Evolutionary conservation across 2,329 filamentous ascomycete species (phyloP), one percentile per base, ranked within the genome.

Genomic region (Diaporthe caulivora): DNA sequence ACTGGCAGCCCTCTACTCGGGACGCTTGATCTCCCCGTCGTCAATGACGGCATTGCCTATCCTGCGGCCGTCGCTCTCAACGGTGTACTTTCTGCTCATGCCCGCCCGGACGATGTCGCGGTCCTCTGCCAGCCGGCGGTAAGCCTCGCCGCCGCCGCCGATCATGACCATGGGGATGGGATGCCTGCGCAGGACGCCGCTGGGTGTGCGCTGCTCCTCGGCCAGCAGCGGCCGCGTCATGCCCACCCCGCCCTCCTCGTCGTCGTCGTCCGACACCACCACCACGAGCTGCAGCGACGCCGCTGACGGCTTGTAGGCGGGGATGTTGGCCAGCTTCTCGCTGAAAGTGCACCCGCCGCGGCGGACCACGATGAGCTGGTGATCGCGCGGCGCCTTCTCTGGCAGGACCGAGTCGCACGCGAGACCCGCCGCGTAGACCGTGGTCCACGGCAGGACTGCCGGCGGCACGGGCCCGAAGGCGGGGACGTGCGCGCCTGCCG

Each of bases 281-380:
- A 98, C 85, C 37, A 98, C 94, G 4, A 98, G 88, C 81, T 97
- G 94, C 24, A 98, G 85, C 0, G 91, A 87, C 3, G 82, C 81
- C 0, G 86, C 81, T 0, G 87, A 86, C 0, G 93, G 92, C 1
- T 91, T 87, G 80, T 92, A 96, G 13, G 90, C 89, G 0, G 96
- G 95, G n/a, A 98, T 95, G 76, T 94, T 95, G 68, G 89, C 87
- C 0, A 98, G 84, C 82, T 99, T 99, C 37, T 92, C 85, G 47
- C 90, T 92, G 82, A 98, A 98, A 31, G 89, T 93, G 84, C 97
- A 99, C 1, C 91, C 91, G 51, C 97, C 96, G 8, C 97, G 91
- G 37, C 90, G 91, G 78, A 98, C 87, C 65, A 98, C 89, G 74
- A 99, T 91, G 74, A 98, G 86, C 68, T 98, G 92, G 83, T 97